A percentile compares a stretch with the other conserved stretches of the same genome.
phyloP scores from a whole-genome alignment of 1,284 basidiomycete genomes.

The Calocybe gambosa region DNA sequence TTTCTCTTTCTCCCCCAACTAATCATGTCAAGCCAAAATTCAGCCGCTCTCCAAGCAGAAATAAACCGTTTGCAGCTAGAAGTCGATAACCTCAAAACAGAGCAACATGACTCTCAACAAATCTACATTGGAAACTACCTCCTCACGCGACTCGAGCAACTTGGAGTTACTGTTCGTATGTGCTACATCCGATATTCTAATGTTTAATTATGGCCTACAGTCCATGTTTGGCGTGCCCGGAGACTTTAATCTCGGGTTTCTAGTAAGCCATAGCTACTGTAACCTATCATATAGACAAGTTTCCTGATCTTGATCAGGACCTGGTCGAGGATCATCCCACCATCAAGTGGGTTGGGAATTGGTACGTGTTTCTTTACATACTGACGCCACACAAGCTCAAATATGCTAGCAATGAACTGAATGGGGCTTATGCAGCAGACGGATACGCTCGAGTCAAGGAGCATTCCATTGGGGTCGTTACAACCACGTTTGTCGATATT shows the following conservation, averaged over 20 bases:
- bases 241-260: slow-evolving; percentile 85
- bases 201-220: slow-evolving; percentile 24
- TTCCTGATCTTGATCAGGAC: slow-evolving; percentile 45
- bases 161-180: slow-evolving; percentile 55
- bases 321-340: slow-evolving; percentile 76
- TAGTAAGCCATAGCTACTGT: slow-evolving; percentile 34
- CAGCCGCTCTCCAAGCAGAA: slow-evolving; percentile 40
- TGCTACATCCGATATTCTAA: not conserved
- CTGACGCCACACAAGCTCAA: not conserved
- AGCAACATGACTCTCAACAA: slow-evolving; percentile 35
- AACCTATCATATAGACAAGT: not conserved
- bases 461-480: slow-evolving; percentile 64
- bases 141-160: slow-evolving; percentile 62
- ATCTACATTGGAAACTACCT: slow-evolving; percentile 69
- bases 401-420: slow-evolving; percentile 71
- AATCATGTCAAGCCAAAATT: slow-evolving; percentile 22
- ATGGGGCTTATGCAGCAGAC: slow-evolving; percentile 89
- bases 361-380: not conserved
- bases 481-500: slow-evolving; percentile 54
- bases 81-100: slow-evolving; percentile 36
- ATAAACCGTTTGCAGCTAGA: slow-evolving; percentile 66
- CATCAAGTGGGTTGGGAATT: slow-evolving; percentile 82
- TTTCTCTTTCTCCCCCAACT: slow-evolving; percentile 1
- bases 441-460: slow-evolving; percentile 87
- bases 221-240: slow-evolving; percentile 87